These are phyloP conservation scores for Cadophora luteo-olivacea DNA, from an alignment of 2,329 filamentous ascomycete genomes.

Conservation along the genomic window DNA sequence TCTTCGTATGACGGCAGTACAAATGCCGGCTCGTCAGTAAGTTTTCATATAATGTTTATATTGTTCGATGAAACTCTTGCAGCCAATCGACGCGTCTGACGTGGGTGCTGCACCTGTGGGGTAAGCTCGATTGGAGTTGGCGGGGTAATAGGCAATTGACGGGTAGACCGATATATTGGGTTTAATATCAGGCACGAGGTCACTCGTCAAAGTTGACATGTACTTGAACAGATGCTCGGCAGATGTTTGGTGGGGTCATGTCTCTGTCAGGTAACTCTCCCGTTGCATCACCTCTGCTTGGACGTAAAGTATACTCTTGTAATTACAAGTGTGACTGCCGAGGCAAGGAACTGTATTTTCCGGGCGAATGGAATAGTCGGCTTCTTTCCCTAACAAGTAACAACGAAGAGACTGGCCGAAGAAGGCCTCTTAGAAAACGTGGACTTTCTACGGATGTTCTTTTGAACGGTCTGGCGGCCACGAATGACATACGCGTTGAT, in stretches of 20 bases:
- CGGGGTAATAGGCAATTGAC: slow-evolving; percentile 7
- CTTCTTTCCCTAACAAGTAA: background rate
- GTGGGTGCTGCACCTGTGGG: background rate
- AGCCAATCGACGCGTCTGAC: background rate
- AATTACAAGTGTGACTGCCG: background rate
- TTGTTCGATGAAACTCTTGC: background rate
- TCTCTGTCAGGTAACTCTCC: background rate
- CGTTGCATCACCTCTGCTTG: background rate
- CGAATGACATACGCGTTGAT: too few species aligned
- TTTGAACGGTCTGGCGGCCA: too few species aligned
- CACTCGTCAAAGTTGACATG: background rate
- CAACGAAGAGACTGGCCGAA: too few species aligned
- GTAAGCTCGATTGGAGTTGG: background rate
- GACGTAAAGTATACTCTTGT: background rate
- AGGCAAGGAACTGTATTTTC: background rate
- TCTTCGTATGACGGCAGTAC: background rate
- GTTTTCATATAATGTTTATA: slow-evolving; percentile 1
- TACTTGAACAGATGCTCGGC: background rate
- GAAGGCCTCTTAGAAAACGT: too few species aligned
- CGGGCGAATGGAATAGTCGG: background rate
- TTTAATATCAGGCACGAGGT: slow-evolving; percentile 3
- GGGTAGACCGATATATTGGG: background rate
- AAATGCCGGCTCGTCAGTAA: background rate
- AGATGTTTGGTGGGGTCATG: background rate
- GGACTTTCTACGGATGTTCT: too few species aligned